Percentiles rank a stretch among this genome's conserved stretches.
phyloP scores from a whole-genome alignment of 805 yeast species.

The Saturnispora zaruensis region DNA sequence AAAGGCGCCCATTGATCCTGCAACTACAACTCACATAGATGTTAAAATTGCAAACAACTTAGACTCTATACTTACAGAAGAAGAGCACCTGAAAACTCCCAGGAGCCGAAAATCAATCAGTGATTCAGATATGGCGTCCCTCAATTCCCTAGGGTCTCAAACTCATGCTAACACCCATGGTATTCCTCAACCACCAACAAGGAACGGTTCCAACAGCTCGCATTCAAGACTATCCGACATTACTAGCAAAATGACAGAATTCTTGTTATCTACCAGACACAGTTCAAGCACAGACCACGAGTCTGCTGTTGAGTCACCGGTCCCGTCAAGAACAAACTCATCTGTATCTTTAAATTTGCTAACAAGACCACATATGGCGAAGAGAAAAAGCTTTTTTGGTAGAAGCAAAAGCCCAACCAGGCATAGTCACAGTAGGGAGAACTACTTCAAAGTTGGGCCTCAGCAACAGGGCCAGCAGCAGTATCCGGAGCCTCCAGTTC shows the following conservation, averaged over 20 bases:
- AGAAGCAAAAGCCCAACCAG: conserved; percentile 10
- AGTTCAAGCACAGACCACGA: conserved; percentile 13
- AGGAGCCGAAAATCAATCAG: not conserved
- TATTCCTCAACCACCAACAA: not conserved
- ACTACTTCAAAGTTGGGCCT: not conserved
- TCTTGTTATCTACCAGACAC: conserved; percentile 16
- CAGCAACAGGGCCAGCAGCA: not conserved
- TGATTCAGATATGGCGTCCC: not conserved
- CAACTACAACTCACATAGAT: conserved; percentile 6
- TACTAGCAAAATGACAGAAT: conserved; percentile 25
- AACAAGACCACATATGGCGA: conserved; percentile 8
- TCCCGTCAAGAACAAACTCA: conserved; percentile 19
- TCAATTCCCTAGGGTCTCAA: not conserved
- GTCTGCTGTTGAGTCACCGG: conserved; percentile 14
- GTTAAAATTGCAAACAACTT: conserved; percentile 6
- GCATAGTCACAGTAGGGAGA: conserved; percentile 1
- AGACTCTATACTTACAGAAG: not conserved
- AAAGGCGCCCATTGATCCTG: conserved; percentile 10
- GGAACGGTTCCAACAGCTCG: conserved; percentile 11
- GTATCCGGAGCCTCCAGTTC: not conserved
- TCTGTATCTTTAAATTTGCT: conserved; percentile 21
- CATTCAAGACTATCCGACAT: conserved; percentile 22
- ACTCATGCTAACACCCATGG: not conserved
- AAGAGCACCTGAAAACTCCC: not conserved
- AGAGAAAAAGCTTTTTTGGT: conserved; percentile 9